Conservation (phyloP, 768 basidiomycete genomes). For the Auricularia sp. region DNA sequence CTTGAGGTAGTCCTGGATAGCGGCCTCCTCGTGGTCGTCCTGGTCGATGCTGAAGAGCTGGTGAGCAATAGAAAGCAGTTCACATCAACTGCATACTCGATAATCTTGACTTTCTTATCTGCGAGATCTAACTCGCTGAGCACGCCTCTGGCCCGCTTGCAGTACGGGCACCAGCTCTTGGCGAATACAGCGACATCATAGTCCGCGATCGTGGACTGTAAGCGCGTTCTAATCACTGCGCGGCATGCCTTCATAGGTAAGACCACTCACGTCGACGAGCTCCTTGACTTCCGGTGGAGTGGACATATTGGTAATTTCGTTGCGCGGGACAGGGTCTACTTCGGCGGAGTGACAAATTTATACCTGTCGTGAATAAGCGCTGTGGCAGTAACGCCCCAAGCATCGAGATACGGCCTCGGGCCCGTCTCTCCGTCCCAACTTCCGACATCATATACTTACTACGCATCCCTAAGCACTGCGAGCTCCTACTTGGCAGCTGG, state of each 20-base stretch:
- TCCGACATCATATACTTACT: no score
- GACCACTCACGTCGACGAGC: neutral
- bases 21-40: constrained; percentile 39
- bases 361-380: no score
- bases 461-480: no score
- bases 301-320: no score
- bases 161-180: constrained; percentile 47
- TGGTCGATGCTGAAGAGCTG: constrained; percentile 41
- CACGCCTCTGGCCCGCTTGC: constrained; percentile 37
- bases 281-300: neutral
- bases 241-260: no score
- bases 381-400: no score
- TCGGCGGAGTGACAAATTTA: no score
- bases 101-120: constrained; percentile 20
- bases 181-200: constrained; percentile 52
- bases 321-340: no score
- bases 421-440: no score
- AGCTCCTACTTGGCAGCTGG: no score
- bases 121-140: constrained; percentile 17
- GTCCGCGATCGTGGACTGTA: constrained; percentile 33
- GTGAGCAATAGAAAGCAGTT: neutral
- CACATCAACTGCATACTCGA: constrained; percentile 32
- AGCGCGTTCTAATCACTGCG: neutral
- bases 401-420: no score
- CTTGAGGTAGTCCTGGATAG: constrained; percentile 54